Conservation (phyloP, 805 yeast genomes). For the Spathaspora gorwiae region DNA sequence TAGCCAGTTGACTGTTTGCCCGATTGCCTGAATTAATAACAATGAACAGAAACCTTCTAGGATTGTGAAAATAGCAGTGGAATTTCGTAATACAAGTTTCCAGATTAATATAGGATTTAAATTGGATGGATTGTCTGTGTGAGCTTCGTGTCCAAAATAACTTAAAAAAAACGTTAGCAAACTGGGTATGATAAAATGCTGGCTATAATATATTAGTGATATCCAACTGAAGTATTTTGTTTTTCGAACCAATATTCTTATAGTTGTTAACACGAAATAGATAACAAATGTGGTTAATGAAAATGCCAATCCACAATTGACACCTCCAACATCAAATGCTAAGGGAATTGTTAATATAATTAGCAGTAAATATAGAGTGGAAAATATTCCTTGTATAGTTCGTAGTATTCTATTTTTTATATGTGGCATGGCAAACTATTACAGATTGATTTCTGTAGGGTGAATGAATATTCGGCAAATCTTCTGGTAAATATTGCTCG, state of each 20-base stretch:
- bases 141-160: conserved; percentile 29
- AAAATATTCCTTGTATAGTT: conserved; percentile 7
- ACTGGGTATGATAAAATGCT: conserved; percentile 80
- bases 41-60: conserved; percentile 92
- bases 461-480: not conserved
- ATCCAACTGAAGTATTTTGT: conserved; percentile 41
- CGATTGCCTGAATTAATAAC: conserved; percentile 86
- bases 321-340: conserved; percentile 92
- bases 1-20: conserved; percentile 74
- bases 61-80: conserved; percentile 85
- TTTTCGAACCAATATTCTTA: conserved; percentile 51
- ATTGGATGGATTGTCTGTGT: not conserved
- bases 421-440: not conserved
- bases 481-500: no score
- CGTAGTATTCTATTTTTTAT: conserved; percentile 4
- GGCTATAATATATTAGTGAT: conserved; percentile 63
- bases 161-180: conserved; percentile 65
- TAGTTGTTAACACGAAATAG: conserved; percentile 69
- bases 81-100: conserved; percentile 65
- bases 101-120: conserved; percentile 50
- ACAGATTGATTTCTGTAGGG: not conserved
- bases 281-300: conserved; percentile 56
- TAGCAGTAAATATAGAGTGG: conserved; percentile 52
- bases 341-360: conserved; percentile 82
- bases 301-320: conserved; percentile 82